Percentiles rank a stretch among this genome's conserved stretches.
Evolutionary conservation across 78 protist species (phyloP).

Genomic region (Monocercomonoides exilis): DNA sequence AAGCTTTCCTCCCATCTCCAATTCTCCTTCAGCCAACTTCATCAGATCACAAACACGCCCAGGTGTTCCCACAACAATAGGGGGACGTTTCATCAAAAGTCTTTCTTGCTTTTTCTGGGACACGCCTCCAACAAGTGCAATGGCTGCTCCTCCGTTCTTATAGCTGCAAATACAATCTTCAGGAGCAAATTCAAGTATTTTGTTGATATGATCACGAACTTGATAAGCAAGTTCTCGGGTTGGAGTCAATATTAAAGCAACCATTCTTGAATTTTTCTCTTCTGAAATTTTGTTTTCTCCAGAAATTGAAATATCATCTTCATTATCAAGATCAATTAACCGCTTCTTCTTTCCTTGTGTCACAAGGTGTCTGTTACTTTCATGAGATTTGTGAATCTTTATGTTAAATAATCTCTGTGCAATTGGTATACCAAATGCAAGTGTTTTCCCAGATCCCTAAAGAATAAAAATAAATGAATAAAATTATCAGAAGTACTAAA

Average conservation of each 20-base stretch:
- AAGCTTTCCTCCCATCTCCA: too few relatives aligned
- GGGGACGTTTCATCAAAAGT: not conserved
- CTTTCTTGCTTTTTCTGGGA: not conserved
- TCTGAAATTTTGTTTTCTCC: not conserved
- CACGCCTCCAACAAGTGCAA: constrained; percentile 7
- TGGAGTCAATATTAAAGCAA: not conserved
- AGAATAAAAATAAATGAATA: not conserved
- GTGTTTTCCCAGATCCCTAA: constrained; percentile 11
- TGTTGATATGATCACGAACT: not conserved
- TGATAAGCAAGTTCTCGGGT: not conserved
- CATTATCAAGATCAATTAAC: not conserved
- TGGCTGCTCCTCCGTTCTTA: not conserved
- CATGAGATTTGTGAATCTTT: too few relatives aligned
- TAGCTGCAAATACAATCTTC: too few relatives aligned
- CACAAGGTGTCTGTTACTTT: too few relatives aligned
- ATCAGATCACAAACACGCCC: constrained; percentile 8
- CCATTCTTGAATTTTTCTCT: not conserved
- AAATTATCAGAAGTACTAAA: too few relatives aligned
- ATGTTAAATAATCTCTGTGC: not conserved
- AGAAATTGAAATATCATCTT: not conserved
- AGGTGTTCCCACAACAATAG: not conserved
- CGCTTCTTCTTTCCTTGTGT: not conserved
- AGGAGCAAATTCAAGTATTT: not conserved
- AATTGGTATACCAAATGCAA: not conserved
- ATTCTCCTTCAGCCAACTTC: too few relatives aligned